phyloP scores from a whole-genome alignment of 257 asterid genomes.

The Cinchona pubescens region DNA sequence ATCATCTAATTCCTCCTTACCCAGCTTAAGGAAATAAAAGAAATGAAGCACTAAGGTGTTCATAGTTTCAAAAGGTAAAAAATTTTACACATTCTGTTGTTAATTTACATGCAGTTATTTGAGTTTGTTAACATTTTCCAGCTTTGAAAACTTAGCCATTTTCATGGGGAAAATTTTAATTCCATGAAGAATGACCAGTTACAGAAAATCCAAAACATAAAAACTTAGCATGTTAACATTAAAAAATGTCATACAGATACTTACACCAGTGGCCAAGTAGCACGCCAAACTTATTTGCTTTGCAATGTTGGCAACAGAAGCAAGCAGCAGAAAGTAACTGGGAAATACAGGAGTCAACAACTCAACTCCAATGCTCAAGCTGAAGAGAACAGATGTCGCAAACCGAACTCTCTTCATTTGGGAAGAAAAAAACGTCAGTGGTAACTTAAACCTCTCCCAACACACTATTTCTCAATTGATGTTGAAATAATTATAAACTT shows the following conservation, averaged over 20 bases:
- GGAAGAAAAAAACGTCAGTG: slow-evolving; percentile 28
- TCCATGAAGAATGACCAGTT: background rate
- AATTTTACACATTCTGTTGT: background rate
- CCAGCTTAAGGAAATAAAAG: background rate
- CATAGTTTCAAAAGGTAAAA: background rate
- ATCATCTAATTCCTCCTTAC: background rate
- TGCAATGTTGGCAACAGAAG: slow-evolving; percentile 90
- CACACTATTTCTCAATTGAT: too few relatives aligned
- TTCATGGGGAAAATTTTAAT: background rate
- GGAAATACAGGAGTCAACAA: slow-evolving; percentile 88
- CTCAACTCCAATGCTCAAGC: slow-evolving; percentile 91
- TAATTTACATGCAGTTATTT: background rate
- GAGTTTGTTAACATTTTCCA: background rate
- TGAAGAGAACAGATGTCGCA: slow-evolving; percentile 77
- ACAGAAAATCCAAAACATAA: background rate
- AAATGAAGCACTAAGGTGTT: background rate
- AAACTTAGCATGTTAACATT: background rate
- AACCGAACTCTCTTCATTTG: slow-evolving; percentile 85
- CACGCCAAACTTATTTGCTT: slow-evolving; percentile 93
- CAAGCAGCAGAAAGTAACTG: slow-evolving; percentile 76
- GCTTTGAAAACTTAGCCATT: background rate
- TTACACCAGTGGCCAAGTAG: slow-evolving; percentile 89
- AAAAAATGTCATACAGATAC: slow-evolving; percentile 25
- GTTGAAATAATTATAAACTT: too few relatives aligned
- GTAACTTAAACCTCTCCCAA: background rate